Evolutionary conservation across 208 protist genomes (phyloP).

Genomic region (Leishmania arabica): DNA sequence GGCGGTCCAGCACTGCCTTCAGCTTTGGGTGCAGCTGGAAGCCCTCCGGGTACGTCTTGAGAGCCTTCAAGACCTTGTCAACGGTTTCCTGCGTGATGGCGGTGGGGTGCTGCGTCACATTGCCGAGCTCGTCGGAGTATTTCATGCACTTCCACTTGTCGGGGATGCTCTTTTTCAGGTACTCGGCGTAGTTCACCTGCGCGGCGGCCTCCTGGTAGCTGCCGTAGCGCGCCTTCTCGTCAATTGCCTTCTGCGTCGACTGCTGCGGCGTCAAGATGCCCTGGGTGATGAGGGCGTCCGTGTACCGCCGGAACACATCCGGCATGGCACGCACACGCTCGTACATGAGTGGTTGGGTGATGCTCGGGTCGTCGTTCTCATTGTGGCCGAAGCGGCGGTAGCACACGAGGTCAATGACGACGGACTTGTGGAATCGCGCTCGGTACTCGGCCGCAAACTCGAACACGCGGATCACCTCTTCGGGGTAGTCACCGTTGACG

Average conservation of each 20-base stretch:
- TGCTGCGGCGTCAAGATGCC: constrained; percentile 75
- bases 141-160: constrained; percentile 70
- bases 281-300: constrained; percentile 74
- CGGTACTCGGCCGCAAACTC: constrained; percentile 94
- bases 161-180: constrained; percentile 76
- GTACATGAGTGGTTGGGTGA: constrained; percentile 98
- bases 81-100: constrained; percentile 63
- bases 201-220: constrained; percentile 61
- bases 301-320: constrained; percentile 89
- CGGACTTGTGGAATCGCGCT: constrained; percentile 92
- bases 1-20: constrained; percentile 77
- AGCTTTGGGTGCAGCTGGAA: constrained; percentile 89
- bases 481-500: constrained; percentile 97
- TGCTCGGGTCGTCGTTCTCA: constrained; percentile 98
- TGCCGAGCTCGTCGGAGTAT: constrained; percentile 76
- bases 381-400: constrained; percentile 98
- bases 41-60: constrained; percentile 69
- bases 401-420: constrained; percentile 98
- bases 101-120: constrained; percentile 67
- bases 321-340: constrained; percentile 85
- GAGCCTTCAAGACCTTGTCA: constrained; percentile 54
- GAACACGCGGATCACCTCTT: constrained; percentile 93
- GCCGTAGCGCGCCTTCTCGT: constrained; percentile 83
- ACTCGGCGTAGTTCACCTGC: constrained; percentile 84
- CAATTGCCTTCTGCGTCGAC: constrained; percentile 67